These are phyloP conservation scores for Aquanectria penicillioides DNA, from an alignment of 2,329 filamentous ascomycete species.

Conservation along the genomic window DNA sequence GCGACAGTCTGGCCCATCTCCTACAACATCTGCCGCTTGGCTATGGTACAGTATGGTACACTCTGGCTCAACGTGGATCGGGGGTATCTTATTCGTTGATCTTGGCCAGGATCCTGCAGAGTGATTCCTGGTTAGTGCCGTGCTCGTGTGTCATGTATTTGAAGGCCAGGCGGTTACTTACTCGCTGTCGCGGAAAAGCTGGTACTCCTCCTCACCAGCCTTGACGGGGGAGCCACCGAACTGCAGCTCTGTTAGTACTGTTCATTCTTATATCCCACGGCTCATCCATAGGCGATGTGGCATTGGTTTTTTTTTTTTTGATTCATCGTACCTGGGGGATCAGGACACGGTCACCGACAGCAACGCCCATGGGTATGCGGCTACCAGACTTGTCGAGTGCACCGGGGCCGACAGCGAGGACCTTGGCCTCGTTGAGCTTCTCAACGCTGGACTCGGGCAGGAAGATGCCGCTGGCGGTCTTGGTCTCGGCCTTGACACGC, in stretches of 20 bases:
- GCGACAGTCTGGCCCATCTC: conserved; percentile 29
- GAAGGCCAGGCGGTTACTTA: conserved; percentile 63
- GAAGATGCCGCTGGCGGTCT: conserved; percentile 97
- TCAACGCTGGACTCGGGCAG: conserved; percentile 96
- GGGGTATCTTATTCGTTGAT: conserved; percentile 82
- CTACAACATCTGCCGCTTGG: conserved; percentile 29
- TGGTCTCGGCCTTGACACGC: conserved; percentile 95
- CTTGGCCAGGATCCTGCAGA: conserved; percentile 89
- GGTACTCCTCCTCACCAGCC: conserved; percentile 96
- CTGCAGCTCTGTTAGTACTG: conserved; percentile 57
- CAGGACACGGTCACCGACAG: conserved; percentile 88
- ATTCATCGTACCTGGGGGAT: conserved; percentile 80
- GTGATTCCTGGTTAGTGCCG: conserved; percentile 24
- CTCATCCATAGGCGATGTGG: not conserved
- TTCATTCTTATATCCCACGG: not conserved
- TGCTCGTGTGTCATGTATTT: not conserved
- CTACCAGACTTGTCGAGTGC: conserved; percentile 88
- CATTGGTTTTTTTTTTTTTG: not conserved
- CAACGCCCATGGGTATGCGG: conserved; percentile 84
- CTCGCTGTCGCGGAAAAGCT: conserved; percentile 97
- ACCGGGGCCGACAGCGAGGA: conserved; percentile 93
- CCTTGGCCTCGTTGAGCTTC: conserved; percentile 97
- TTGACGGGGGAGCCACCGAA: conserved; percentile 96
- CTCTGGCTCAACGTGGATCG: conserved; percentile 31
- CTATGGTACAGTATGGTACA: conserved; percentile 52